Conservation (phyloP, 1,284 basidiomycete genomes). For the Melampsora larici-populina region DNA sequence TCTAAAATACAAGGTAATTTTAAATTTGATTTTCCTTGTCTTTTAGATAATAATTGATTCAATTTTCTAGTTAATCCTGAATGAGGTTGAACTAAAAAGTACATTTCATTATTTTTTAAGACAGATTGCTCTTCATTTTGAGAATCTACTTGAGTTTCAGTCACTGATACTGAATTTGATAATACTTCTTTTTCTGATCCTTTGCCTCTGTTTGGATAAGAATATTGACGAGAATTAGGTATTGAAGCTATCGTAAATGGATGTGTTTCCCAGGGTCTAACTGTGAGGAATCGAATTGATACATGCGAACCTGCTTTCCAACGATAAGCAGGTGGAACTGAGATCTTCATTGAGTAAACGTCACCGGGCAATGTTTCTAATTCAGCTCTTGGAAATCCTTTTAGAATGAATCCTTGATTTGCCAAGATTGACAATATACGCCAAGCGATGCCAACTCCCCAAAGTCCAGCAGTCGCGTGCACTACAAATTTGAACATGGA, state of each 20-base stretch:
- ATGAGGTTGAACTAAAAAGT: conserved; percentile 50
- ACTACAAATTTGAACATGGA: not conserved
- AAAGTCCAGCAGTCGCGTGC: conserved; percentile 31
- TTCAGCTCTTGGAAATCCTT: conserved; percentile 47
- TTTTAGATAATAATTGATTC: conserved; percentile 44
- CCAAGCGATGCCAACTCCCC: conserved; percentile 27
- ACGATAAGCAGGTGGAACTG: conserved; percentile 47
- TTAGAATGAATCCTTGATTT: conserved; percentile 46
- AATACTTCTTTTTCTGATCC: no score
- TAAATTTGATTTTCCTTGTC: not conserved
- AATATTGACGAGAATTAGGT: conserved; percentile 32
- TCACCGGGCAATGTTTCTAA: conserved; percentile 52
- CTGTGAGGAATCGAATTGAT: conserved; percentile 56
- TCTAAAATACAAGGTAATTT: conserved; percentile 54
- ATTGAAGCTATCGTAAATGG: conserved; percentile 57
- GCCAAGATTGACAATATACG: conserved; percentile 9
- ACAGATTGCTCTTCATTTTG: no score
- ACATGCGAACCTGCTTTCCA: conserved; percentile 58
- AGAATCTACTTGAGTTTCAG: no score
- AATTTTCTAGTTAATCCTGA: conserved; percentile 53
- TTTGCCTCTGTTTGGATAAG: no score
- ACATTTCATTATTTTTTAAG: conserved; percentile 43
- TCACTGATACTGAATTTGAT: no score
- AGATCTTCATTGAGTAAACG: conserved; percentile 53
- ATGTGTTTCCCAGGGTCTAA: conserved; percentile 51